Conservation (phyloP, 352 stramenopile genomes). For the Phytophthora meadii region DNA sequence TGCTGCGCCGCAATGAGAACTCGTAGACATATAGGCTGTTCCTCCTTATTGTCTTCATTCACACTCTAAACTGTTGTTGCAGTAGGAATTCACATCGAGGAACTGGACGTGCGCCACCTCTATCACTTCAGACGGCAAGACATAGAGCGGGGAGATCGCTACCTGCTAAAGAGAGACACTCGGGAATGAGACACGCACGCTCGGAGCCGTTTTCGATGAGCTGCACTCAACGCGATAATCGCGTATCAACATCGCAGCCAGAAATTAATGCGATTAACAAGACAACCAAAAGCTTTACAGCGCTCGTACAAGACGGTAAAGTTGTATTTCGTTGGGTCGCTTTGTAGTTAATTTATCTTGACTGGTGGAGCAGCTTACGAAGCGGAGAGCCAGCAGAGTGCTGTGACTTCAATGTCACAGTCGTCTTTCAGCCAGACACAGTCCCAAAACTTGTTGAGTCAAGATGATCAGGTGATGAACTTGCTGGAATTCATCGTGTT, state of each 20-base stretch:
- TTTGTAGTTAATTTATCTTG: background rate
- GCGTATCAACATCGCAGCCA: conserved; percentile 19
- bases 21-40: conserved; percentile 19
- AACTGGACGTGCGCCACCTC: conserved; percentile 16
- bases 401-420: conserved; percentile 53
- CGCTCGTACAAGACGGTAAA: conserved; percentile 48
- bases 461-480: conserved; percentile 38
- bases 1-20: conserved; percentile 60
- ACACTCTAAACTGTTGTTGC: conserved; percentile 3
- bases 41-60: background rate
- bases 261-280: conserved; percentile 24
- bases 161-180: background rate
- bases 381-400: conserved; percentile 36
- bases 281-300: conserved; percentile 4
- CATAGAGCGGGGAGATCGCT: conserved; percentile 11
- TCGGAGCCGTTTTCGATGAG: conserved; percentile 12
- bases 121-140: conserved; percentile 33
- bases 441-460: conserved; percentile 43
- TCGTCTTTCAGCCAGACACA: conserved; percentile 47
- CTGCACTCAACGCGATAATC: conserved; percentile 26
- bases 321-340: background rate
- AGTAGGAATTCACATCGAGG: conserved; percentile 20
- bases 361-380: conserved; percentile 23
- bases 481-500: background rate
- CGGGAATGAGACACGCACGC: background rate